Base-by-base conservation (phyloP, 2,329 filamentous ascomycete species). In the Peltaster fructicola region DNA sequence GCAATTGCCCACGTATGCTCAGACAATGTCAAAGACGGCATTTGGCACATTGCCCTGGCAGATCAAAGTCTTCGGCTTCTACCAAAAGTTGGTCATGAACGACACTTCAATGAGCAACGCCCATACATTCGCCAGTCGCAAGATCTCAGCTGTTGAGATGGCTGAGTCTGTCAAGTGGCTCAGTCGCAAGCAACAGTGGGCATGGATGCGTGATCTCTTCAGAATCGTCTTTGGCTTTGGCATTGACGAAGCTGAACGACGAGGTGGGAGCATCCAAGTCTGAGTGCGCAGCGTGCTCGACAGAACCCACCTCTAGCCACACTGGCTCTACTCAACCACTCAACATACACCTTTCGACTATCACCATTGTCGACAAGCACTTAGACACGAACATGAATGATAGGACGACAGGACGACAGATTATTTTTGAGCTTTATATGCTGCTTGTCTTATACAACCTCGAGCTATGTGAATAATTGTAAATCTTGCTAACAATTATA, bases 221-320 rank as follows among this genome's bases (percentile, higher is more conserved):
- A 66, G 68, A 26, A 61, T 85, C 19, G 81, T 92, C 3, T 91
- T 90, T 48, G 77, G 80, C 3, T 85, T 85, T 43, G 68, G 74
- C 23, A 53, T 81, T 9, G 80, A 92, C 27, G 82, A 92, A 40
- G 73, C 69, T 1, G 69, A 75, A 22, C 56, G 61, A 26, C 61
- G 73, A 35, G 75, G 77, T 41, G 67, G 63, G 29, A 57, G 73
- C 23, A 68, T 63, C 16, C 30, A 30, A 22, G 19, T 32, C 11
- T 32, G 27, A 32, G 13, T 13, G 24, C n/a, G n/a, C n/a, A n/a
- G n/a, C n/a, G n/a, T n/a, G n/a, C n/a, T n/a, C n/a, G n/a, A n/a
- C n/a, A n/a, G n/a, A n/a, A n/a, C n/a, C n/a, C n/a, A n/a, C n/a
- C n/a, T n/a, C n/a, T n/a, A n/a, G n/a, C n/a, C n/a, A n/a, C n/a